These are phyloP conservation scores for Shiraia bambusicola DNA, from an alignment of 2,329 filamentous ascomycete species.

Conservation along the genomic window DNA sequence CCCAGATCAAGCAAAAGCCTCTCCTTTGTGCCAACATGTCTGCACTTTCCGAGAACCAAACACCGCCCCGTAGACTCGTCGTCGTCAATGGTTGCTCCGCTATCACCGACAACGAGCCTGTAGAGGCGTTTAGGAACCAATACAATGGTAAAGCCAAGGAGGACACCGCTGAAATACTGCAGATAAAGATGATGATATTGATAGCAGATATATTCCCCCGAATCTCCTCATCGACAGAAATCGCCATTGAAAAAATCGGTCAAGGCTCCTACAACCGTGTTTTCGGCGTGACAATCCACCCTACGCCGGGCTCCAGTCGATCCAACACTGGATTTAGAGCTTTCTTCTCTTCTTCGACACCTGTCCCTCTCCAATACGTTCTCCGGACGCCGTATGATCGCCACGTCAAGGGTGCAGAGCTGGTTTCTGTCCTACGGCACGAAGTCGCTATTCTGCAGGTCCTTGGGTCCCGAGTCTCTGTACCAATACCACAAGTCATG, in stretches of 20 bases:
- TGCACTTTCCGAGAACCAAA: no score
- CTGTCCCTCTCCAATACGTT: no score
- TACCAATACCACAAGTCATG: constrained; percentile 2
- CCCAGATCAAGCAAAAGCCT: no score
- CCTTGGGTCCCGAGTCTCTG: neutral
- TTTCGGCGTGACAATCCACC: neutral
- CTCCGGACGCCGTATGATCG: neutral
- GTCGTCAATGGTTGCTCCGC: no score
- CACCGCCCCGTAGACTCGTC: no score
- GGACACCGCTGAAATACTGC: neutral
- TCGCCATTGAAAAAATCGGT: neutral
- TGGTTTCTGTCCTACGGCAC: neutral
- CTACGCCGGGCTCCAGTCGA: neutral
- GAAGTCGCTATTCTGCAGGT: constrained; percentile 2
- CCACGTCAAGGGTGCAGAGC: neutral
- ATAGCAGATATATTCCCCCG: no score
- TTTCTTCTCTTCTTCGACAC: no score
- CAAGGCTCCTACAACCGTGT: constrained; percentile 5
- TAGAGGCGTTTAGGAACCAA: neutral
- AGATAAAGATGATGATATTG: neutral
- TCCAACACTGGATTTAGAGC: neutral
- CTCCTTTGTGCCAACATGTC: no score
- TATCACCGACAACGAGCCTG: neutral
- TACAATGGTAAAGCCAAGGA: neutral
- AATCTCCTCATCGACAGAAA: no score